A percentile compares a stretch with the other conserved stretches of the same genome.
These are phyloP conservation scores for Aspergillus awamori DNA, from an alignment of 2,329 filamentous ascomycete genomes.

Conservation along the genomic window DNA sequence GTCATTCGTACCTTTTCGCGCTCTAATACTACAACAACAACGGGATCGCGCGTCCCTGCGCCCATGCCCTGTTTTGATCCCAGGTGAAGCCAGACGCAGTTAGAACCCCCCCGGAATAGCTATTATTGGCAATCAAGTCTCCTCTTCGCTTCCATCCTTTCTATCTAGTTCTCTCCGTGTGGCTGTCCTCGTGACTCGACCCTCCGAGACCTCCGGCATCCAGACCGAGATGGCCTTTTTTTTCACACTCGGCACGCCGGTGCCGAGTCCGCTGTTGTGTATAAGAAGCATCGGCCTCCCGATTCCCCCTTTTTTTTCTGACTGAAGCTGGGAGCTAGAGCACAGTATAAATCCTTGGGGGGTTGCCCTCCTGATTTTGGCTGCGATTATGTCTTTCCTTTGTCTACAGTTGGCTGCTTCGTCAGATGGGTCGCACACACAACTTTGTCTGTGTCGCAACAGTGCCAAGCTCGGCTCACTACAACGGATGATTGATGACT, in stretches of 20 bases:
- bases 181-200: slow-evolving; percentile 2
- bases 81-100: neutral
- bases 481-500: too few relatives aligned
- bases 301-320: neutral
- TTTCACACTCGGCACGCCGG: slow-evolving; percentile 7
- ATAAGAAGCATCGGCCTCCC: slow-evolving; percentile 12
- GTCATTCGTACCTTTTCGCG: neutral
- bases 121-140: neutral
- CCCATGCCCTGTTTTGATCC: neutral
- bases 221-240: slow-evolving; percentile 8
- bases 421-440: neutral
- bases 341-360: slow-evolving; percentile 1
- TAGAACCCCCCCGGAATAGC: neutral
- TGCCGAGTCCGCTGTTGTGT: slow-evolving; percentile 5
- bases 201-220: slow-evolving; percentile 11
- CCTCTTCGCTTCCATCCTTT: neutral
- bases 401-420: neutral
- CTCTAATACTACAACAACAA: neutral
- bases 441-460: too few relatives aligned
- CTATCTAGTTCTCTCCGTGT: neutral
- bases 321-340: neutral
- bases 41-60: neutral
- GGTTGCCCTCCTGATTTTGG: neutral
- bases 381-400: neutral
- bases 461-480: too few relatives aligned